Evolutionary conservation across 129 eudicot species (phyloP).

Genomic region (Escallonia herrerae): DNA sequence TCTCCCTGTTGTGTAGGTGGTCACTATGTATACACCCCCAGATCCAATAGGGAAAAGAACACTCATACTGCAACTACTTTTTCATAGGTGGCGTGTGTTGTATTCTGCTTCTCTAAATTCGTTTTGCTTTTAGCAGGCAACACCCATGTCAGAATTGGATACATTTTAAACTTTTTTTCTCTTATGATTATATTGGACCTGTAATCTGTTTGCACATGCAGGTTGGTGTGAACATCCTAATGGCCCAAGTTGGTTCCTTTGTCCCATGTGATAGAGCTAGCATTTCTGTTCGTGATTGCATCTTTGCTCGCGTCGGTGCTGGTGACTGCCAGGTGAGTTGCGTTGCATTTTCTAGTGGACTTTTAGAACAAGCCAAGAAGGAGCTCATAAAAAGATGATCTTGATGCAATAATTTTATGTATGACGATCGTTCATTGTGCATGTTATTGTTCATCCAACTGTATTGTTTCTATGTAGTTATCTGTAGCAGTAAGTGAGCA

Average conservation of each 20-base stretch:
- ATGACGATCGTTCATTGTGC: no score
- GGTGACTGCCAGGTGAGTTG: slow-evolving; percentile 90
- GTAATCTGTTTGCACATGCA: slow-evolving; percentile 18
- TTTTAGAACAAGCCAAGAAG: background rate
- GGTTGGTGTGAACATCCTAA: slow-evolving; percentile 93
- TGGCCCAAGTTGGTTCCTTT: slow-evolving; percentile 98
- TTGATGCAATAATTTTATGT: no score
- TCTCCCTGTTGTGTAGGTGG: no score
- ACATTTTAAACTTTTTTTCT: background rate
- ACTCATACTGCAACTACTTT: no score
- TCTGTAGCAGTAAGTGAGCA: no score
- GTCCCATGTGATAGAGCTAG: slow-evolving; percentile 89
- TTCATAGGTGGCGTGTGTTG: background rate
- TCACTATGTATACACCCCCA: no score
- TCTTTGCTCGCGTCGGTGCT: slow-evolving; percentile 99
- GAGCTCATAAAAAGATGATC: no score
- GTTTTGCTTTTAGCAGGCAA: background rate
- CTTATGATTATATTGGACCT: background rate
- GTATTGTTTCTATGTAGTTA: no score
- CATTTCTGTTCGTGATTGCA: slow-evolving; percentile 92
- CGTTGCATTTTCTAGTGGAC: background rate
- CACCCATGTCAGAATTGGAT: background rate
- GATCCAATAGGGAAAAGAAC: no score
- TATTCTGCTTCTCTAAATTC: background rate
- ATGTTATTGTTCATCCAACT: no score